phyloP scores from a whole-genome alignment of 2,329 filamentous ascomycete species.

The Dendrostoma leiphaemia region DNA sequence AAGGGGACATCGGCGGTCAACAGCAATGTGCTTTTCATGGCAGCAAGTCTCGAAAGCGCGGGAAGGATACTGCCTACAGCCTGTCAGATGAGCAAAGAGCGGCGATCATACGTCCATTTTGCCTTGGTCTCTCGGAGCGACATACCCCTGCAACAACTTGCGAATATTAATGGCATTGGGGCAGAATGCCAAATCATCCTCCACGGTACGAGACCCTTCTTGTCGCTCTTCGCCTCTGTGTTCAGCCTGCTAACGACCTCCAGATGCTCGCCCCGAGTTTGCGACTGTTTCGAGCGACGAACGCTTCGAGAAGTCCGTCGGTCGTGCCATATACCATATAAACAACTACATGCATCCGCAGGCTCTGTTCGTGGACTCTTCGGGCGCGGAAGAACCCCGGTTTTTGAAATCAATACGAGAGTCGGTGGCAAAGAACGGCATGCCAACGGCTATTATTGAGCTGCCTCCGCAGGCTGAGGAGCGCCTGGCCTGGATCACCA shows the following conservation, averaged over 20 bases:
- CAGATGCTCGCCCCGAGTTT: slow-evolving; percentile 76
- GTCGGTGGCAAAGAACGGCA: neutral
- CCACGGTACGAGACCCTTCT: slow-evolving; percentile 42
- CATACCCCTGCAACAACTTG: slow-evolving; percentile 66
- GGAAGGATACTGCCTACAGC: slow-evolving; percentile 75
- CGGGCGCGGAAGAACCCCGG: slow-evolving; percentile 63
- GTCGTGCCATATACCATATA: slow-evolving; percentile 69
- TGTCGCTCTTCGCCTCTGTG: slow-evolving; percentile 4
- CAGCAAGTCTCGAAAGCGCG: slow-evolving; percentile 71
- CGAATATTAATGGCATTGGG: slow-evolving; percentile 76
- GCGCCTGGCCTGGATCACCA: slow-evolving; percentile 72
- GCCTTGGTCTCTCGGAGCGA: slow-evolving; percentile 72
- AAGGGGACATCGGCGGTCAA: slow-evolving; percentile 52
- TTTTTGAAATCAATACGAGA: slow-evolving; percentile 45
- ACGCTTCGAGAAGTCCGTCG: slow-evolving; percentile 64
- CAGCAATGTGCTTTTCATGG: slow-evolving; percentile 76
- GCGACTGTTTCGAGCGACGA: slow-evolving; percentile 65
- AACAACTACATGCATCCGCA: slow-evolving; percentile 74
- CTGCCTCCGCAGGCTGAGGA: slow-evolving; percentile 64
- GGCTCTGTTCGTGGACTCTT: slow-evolving; percentile 70
- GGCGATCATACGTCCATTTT: slow-evolving; percentile 76
- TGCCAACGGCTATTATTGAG: slow-evolving; percentile 61
- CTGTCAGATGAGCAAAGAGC: slow-evolving; percentile 76
- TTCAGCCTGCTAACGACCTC: slow-evolving; percentile 1
- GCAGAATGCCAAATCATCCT: slow-evolving; percentile 64